These are phyloP conservation scores for Maudiozyma pseudohumilis DNA, from an alignment of 805 yeast genomes.

Conservation along the genomic window DNA sequence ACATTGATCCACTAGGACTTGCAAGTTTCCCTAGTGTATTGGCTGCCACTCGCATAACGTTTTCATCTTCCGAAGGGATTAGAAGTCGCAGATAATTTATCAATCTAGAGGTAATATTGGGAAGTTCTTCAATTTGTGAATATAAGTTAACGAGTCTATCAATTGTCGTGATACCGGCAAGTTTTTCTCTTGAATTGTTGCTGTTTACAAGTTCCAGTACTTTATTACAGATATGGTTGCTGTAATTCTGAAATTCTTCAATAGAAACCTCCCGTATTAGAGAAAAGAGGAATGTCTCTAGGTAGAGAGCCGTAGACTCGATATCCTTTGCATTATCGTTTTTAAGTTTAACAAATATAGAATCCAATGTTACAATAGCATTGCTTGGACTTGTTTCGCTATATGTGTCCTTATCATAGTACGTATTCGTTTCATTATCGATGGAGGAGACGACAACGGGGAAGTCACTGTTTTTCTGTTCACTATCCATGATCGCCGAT, in stretches of 20 bases:
- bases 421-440: neutral
- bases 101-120: slow-evolving; percentile 73
- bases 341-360: slow-evolving; percentile 27
- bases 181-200: slow-evolving; percentile 51
- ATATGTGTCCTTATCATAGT: neutral
- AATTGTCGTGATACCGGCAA: slow-evolving; percentile 86
- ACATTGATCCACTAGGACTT: slow-evolving; percentile 72
- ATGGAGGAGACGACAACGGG: neutral
- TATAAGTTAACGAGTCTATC: slow-evolving; percentile 75
- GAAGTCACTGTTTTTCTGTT: neutral
- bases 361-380: slow-evolving; percentile 8
- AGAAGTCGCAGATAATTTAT: slow-evolving; percentile 70
- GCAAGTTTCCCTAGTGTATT: slow-evolving; percentile 77
- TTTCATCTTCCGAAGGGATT: slow-evolving; percentile 65
- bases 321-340: slow-evolving; percentile 24
- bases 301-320: slow-evolving; percentile 46
- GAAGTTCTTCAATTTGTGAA: slow-evolving; percentile 66
- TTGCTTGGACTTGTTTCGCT: neutral
- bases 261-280: slow-evolving; percentile 68
- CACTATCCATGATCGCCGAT: neutral
- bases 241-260: slow-evolving; percentile 67
- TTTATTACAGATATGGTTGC: slow-evolving; percentile 71
- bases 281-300: slow-evolving; percentile 54
- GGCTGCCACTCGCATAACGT: slow-evolving; percentile 75
- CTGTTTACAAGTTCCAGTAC: slow-evolving; percentile 71